Conservation (phyloP, 2,329 filamentous ascomycete species). For the Fulvia fulva region DNA sequence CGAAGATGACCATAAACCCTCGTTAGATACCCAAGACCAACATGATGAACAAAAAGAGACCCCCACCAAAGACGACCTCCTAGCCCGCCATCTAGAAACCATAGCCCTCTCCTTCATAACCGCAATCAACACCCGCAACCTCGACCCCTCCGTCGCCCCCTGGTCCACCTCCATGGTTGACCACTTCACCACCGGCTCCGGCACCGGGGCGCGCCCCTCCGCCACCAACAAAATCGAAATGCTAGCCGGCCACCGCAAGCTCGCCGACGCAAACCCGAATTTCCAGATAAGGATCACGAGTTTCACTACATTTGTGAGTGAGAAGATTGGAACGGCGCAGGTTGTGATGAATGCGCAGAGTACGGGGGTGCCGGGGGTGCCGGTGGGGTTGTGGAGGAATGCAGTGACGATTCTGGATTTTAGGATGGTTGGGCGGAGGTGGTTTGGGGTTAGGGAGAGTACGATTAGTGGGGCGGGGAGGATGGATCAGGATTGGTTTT, state of each 20-base stretch:
- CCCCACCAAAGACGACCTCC: neutral
- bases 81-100: conserved; percentile 1
- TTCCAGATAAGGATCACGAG: conserved; percentile 1
- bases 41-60: neutral
- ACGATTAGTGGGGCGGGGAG: conserved; percentile 3
- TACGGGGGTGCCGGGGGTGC: conserved; percentile 3
- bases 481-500: conserved; percentile 9
- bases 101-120: conserved; percentile 2
- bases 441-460: conserved; percentile 4
- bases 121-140: conserved; percentile 7
- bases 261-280: conserved; percentile 1
- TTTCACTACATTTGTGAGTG: conserved; percentile 2
- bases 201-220: conserved; percentile 1
- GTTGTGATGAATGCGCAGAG: conserved; percentile 6
- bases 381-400: conserved; percentile 5
- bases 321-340: conserved; percentile 6
- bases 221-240: conserved; percentile 4
- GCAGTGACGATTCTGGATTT: conserved; percentile 7
- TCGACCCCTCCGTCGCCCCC: neutral
- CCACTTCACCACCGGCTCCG: conserved; percentile 4
- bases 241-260: conserved; percentile 3
- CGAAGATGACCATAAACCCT: neutral
- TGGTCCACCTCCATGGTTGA: neutral
- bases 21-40: neutral
- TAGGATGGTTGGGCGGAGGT: neutral